These are phyloP conservation scores for Vigna reflexopilosa DNA, from an alignment of 306 rosid genomes.

Conservation along the genomic window DNA sequence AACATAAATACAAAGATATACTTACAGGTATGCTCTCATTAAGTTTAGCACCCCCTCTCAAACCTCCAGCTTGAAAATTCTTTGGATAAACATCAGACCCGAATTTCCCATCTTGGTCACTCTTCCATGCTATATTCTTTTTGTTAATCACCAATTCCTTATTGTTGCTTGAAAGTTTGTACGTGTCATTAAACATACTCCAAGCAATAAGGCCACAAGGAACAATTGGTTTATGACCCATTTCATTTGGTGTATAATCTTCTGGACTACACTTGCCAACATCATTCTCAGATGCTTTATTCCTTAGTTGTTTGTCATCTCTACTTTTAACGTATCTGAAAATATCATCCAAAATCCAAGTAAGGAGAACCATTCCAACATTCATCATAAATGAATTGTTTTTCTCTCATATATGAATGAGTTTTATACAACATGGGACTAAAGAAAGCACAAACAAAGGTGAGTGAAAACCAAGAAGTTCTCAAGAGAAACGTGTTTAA, in stretches of 20 bases:
- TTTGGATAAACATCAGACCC: conserved; percentile 83
- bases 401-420: neutral
- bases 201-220: conserved; percentile 93
- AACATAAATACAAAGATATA: conserved; percentile 32
- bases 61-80: conserved; percentile 67
- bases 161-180: conserved; percentile 58
- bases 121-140: conserved; percentile 85
- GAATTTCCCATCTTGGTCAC: conserved; percentile 68
- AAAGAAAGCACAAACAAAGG: neutral
- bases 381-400: conserved; percentile 1
- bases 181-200: conserved; percentile 94
- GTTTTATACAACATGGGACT: neutral
- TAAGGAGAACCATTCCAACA: conserved; percentile 36
- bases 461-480: neutral
- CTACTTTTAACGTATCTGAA: conserved; percentile 80
- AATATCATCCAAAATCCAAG: conserved; percentile 40
- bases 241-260: conserved; percentile 24
- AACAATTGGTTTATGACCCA: conserved; percentile 55
- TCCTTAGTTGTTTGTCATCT: conserved; percentile 63
- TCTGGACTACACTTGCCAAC: conserved; percentile 61
- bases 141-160: conserved; percentile 62
- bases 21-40: conserved; percentile 75
- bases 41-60: conserved; percentile 84
- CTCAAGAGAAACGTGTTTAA: neutral
- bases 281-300: conserved; percentile 40